Conservation (phyloP, 169 alveolate genomes). For the Neospora caninum region DNA sequence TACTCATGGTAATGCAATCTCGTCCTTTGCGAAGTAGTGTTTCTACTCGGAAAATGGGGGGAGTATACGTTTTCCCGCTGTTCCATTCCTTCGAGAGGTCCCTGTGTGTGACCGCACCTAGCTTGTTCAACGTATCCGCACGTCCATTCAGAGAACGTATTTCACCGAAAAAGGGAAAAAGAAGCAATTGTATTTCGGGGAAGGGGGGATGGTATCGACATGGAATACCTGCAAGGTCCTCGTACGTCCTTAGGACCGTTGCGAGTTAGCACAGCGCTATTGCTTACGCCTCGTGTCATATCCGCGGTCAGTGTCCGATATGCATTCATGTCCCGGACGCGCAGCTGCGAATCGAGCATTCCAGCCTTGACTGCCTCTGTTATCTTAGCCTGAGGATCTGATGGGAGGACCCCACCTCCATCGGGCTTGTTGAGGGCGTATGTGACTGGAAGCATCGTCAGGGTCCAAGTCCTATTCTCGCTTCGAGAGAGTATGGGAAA, state of each 20-base stretch:
- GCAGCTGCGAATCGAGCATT: conserved; percentile 22
- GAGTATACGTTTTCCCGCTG: no score
- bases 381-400: not conserved
- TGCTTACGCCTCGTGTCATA: conserved; percentile 24
- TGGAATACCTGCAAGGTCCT: no score
- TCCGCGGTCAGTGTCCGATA: not conserved
- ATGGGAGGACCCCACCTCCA: not conserved
- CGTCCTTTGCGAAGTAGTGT: no score
- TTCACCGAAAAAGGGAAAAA: not conserved
- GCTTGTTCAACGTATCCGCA: not conserved
- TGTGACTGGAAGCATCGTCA: conserved; percentile 1
- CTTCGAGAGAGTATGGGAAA: no score
- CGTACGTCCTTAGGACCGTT: no score
- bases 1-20: no score
- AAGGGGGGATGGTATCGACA: not conserved
- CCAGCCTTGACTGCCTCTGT: not conserved
- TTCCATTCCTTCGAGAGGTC: no score
- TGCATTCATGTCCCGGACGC: conserved; percentile 30
- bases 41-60: no score
- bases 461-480: not conserved
- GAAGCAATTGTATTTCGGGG: not conserved
- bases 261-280: not conserved
- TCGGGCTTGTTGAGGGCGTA: conserved; percentile 1
- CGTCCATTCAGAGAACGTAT: not conserved
- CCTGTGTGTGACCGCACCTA: no score